Conservation (phyloP, 768 basidiomycete species). For the Auricularia auricula-judae region DNA sequence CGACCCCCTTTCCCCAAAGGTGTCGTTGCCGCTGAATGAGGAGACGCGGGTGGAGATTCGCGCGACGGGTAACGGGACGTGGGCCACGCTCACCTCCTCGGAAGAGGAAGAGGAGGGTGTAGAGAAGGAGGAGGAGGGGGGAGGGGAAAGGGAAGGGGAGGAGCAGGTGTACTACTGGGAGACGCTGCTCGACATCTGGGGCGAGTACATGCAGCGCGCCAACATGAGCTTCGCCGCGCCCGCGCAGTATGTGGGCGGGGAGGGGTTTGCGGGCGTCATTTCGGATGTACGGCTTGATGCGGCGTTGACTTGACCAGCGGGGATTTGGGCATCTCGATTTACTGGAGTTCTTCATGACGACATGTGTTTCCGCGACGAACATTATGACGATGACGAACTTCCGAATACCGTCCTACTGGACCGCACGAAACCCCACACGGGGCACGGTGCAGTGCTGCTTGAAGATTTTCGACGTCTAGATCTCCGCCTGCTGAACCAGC, state of each 20-base stretch:
- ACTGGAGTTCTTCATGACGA: too few relatives aligned
- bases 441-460: too few relatives aligned
- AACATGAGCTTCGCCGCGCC: slow-evolving; percentile 38
- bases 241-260: slow-evolving; percentile 21
- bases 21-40: slow-evolving; percentile 17
- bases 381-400: too few relatives aligned
- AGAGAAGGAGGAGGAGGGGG: too few relatives aligned
- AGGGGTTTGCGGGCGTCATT: slow-evolving; percentile 25
- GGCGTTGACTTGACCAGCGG: too few relatives aligned
- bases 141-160: slow-evolving; percentile 1
- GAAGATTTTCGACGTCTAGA: too few relatives aligned
- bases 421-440: too few relatives aligned
- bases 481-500: too few relatives aligned
- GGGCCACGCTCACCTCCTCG: slow-evolving; percentile 19
- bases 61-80: slow-evolving; percentile 26
- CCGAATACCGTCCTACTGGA: too few relatives aligned
- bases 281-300: slow-evolving; percentile 15
- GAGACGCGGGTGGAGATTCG: slow-evolving; percentile 27
- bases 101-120: too few relatives aligned
- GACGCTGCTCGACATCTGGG: slow-evolving; percentile 30
- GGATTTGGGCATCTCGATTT: too few relatives aligned
- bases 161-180: slow-evolving; percentile 23
- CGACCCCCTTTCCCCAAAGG: slow-evolving; percentile 20
- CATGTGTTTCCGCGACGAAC: too few relatives aligned
- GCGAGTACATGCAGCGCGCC: slow-evolving; percentile 24